phyloP scores from a whole-genome alignment of 78 protist genomes.

The Dictyostelium discoideum region DNA sequence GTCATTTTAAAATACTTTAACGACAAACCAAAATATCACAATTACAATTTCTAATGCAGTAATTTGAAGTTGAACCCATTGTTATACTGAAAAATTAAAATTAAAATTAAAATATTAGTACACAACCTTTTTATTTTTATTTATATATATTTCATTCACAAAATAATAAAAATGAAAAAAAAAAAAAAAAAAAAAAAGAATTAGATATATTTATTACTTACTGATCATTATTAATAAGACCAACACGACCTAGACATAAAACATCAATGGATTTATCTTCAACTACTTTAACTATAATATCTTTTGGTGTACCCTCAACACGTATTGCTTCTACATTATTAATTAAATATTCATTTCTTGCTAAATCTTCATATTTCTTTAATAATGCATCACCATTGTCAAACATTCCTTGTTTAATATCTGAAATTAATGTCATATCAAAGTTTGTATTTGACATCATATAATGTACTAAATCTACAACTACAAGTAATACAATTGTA shows the following conservation, averaged over 20 bases:
- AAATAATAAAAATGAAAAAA: too few relatives aligned
- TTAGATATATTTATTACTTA: not conserved
- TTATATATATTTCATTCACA: not conserved
- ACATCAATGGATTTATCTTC: constrained; percentile 18
- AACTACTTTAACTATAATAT: not conserved
- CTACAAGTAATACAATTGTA: constrained; percentile 5
- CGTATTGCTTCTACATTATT: not conserved
- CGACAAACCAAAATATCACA: constrained; percentile 63
- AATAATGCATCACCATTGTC: constrained; percentile 30
- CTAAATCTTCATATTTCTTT: constrained; percentile 32
- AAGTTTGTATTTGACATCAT: constrained; percentile 50
- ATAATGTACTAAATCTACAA: constrained; percentile 43
- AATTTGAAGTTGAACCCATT: constrained; percentile 58
- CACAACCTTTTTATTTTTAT: not conserved
- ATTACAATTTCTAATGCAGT: constrained; percentile 51
- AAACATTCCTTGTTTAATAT: constrained; percentile 47
- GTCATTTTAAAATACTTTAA: not conserved
- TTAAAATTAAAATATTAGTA: not conserved
- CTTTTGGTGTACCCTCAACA: constrained; percentile 61
- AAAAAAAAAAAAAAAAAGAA: not conserved
- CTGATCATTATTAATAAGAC: constrained; percentile 42
- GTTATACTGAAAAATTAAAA: constrained; percentile 9
- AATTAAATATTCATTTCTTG: constrained; percentile 3
- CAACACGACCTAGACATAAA: constrained; percentile 43
- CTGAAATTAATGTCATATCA: constrained; percentile 3